Evolutionary conservation across 768 basidiomycete genomes (phyloP).

Genomic region (Suillus fuscotomentosus): DNA sequence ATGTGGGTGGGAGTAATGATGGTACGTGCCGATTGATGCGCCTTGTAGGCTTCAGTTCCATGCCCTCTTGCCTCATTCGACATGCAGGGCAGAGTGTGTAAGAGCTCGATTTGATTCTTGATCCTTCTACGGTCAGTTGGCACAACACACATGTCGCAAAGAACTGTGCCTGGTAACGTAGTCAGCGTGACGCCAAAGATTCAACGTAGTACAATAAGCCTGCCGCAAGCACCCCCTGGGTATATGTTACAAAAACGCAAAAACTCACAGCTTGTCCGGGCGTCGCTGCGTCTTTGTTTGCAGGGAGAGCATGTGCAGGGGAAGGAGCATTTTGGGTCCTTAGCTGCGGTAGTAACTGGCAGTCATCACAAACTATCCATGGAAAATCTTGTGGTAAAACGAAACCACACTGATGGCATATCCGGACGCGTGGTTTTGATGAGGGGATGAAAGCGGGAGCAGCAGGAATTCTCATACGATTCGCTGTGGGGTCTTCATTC

Average conservation of each 20-base stretch:
- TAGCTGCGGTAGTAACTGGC: neutral
- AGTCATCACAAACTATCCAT: slow-evolving; percentile 4
- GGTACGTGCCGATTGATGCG: slow-evolving; percentile 4
- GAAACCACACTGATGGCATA: slow-evolving; percentile 1
- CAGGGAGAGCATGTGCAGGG: too few relatives aligned
- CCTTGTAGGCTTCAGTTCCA: neutral
- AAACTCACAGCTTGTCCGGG: slow-evolving; percentile 6
- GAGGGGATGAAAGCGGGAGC: neutral
- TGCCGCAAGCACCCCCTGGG: neutral
- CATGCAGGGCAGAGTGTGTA: slow-evolving; percentile 16
- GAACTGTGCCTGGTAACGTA: neutral
- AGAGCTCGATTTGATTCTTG: neutral
- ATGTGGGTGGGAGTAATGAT: neutral
- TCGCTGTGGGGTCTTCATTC: neutral
- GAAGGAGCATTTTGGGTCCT: neutral
- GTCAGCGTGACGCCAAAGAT: slow-evolving; percentile 1
- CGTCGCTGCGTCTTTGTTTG: neutral
- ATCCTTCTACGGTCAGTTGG: slow-evolving; percentile 3
- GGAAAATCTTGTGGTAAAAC: neutral
- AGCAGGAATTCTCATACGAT: slow-evolving; percentile 1
- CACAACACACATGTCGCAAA: slow-evolving; percentile 10
- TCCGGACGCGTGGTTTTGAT: neutral
- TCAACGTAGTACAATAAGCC: neutral
- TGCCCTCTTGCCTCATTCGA: slow-evolving; percentile 1
- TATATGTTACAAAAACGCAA: neutral